Base-by-base conservation (phyloP, 805 yeast genomes). In the Priceomyces carsonii region DNA sequence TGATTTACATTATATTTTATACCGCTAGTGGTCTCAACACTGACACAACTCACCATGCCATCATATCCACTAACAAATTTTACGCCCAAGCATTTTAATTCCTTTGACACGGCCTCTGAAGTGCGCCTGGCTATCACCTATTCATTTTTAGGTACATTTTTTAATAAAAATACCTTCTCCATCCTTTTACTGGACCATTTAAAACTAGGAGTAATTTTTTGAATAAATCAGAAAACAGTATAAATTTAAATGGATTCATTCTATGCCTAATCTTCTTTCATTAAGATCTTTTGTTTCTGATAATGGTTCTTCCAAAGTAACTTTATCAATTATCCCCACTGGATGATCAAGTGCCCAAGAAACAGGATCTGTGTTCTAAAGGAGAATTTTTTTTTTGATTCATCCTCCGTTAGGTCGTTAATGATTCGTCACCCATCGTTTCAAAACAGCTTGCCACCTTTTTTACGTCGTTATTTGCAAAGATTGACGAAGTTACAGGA, bases 1-100 rank as follows among this genome's bases (percentile, higher is more conserved):
- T 55, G 50, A 19, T 62, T 56, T 2, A 62, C 70, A 5, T 53
- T 44, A 25, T 47, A 51, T 5, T 26, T 29, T 5, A 40, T 24
- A 3, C 71, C 72, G 18, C 18, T 4, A 14, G 16, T n/a, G 5
- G 30, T 27, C 18, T 27, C 18, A 3, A 27, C 30, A 4, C 30
- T 19, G 10, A 27, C 10, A n/a, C 30, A 27, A 15, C 13, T n/a
- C 9, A 27, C 30, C 3, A 2, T 16, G 10, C 30, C 18, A 13
- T 27, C 18, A 3, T 27, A 18, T 14, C 30, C 30, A 27, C 18
- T 13, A 14, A 27, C 17, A 27, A 27, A 27, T 5, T 27, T 27
- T 17, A 27, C 30, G 7, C 30, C 30, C 2, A 27, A 13, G 16
- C 18, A 12, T 14, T 27, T 9, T 3, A 19, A 14, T 16, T 27